Evolutionary conservation across 768 basidiomycete species (phyloP).

Genomic region (Mycena leptocephala): DNA sequence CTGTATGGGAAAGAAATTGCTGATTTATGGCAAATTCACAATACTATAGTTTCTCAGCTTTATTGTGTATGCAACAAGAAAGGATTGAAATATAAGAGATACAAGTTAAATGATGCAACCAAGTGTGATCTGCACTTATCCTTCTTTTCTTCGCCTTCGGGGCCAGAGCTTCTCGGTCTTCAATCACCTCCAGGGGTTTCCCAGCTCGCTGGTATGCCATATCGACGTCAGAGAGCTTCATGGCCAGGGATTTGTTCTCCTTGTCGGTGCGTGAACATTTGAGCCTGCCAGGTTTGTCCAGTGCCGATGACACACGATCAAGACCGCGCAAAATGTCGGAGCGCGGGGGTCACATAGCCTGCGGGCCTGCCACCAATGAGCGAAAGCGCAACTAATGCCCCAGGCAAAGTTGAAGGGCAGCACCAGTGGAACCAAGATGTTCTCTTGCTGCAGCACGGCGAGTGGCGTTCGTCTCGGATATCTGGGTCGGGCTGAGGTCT

Average conservation of each 20-base stretch:
- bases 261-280: neutral
- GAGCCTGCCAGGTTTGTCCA: neutral
- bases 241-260: neutral
- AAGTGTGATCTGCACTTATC: neutral
- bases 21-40: too few species aligned
- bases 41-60: too few species aligned
- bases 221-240: neutral
- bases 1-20: too few species aligned
- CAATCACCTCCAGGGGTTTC: neutral
- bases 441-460: too few species aligned
- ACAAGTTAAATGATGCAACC: too few species aligned
- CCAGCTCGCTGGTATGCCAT: neutral
- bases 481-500: too few species aligned
- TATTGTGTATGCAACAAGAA: too few species aligned
- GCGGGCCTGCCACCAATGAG: neutral
- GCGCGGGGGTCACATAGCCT: neutral
- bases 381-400: neutral
- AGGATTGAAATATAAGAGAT: too few species aligned
- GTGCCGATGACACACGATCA: neutral
- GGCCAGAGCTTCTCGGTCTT: neutral
- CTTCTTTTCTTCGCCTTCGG: neutral
- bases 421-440: too few species aligned
- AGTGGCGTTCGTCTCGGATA: too few species aligned
- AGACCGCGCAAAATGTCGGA: neutral
- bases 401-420: neutral